Evolutionary conservation across 2,329 filamentous ascomycete genomes (phyloP).

Genomic region (Sphaerulina musiva): DNA sequence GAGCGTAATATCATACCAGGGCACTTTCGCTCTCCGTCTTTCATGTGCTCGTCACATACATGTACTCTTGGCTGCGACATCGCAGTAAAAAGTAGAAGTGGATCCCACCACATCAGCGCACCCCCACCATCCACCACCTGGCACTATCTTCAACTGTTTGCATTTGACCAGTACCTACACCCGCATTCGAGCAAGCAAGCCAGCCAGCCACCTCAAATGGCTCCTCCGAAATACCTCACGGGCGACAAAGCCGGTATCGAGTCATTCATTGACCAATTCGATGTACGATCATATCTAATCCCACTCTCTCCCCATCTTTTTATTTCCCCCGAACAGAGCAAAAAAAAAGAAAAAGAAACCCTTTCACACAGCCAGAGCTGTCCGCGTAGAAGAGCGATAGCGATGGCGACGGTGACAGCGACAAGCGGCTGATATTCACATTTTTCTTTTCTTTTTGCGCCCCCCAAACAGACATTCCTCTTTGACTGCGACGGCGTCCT

Average conservation of each 20-base stretch:
- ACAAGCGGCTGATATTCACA: no score
- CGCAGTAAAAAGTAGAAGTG: background rate
- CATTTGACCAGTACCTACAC: background rate
- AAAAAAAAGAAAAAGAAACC: no score
- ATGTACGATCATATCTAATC: slow-evolving; percentile 51
- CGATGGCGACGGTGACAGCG: no score
- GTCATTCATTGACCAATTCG: slow-evolving; percentile 82
- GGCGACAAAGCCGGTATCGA: slow-evolving; percentile 71
- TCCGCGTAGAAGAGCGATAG: no score
- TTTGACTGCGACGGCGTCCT: slow-evolving; percentile 98
- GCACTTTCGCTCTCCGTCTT: no score
- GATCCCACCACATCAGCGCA: background rate
- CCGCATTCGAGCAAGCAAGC: background rate
- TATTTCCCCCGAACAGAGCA: no score
- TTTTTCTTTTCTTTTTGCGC: no score
- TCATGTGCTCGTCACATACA: background rate
- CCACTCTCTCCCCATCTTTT: background rate
- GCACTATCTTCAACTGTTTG: background rate
- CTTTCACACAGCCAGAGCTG: background rate
- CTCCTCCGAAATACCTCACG: slow-evolving; percentile 54
- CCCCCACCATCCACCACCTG: background rate
- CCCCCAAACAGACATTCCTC: slow-evolving; percentile 63
- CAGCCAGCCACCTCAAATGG: background rate
- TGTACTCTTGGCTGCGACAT: background rate
- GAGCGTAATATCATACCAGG: no score